Evolutionary conservation across 1,139 yeast species (phyloP).

Genomic region (Pneumocystis sp.): DNA sequence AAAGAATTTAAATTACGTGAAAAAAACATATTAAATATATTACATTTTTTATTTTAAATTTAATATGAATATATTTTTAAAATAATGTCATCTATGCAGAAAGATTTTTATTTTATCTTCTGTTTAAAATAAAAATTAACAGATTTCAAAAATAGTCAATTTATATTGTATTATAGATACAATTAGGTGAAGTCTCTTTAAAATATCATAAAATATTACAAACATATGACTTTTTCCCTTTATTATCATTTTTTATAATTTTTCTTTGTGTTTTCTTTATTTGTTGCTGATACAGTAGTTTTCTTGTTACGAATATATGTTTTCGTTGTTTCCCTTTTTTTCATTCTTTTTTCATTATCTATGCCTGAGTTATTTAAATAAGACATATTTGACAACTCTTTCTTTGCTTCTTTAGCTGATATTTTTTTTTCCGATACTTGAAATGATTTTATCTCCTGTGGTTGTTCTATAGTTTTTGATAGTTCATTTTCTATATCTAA

Average conservation of each 20-base stretch:
- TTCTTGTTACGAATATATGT: background rate
- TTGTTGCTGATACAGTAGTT: background rate
- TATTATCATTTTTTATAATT: background rate
- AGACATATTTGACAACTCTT: background rate
- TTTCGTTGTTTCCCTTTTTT: background rate
- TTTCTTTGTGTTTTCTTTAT: background rate
- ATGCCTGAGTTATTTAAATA: background rate
- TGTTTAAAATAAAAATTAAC: background rate
- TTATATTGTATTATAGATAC: too few species aligned
- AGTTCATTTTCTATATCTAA: background rate
- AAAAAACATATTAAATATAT: background rate
- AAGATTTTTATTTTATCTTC: background rate
- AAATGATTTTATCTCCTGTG: background rate
- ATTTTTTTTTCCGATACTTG: background rate
- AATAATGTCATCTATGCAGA: background rate
- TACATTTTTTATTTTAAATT: background rate
- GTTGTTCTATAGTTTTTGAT: background rate
- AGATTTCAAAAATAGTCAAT: background rate
- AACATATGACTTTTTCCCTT: background rate
- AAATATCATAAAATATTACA: background rate
- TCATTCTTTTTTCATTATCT: background rate
- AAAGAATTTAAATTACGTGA: background rate
- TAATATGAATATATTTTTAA: background rate
- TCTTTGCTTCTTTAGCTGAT: background rate
- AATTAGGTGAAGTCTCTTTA: too few species aligned